Evolutionary conservation across 1,284 basidiomycete genomes (phyloP), one percentile per base, ranked within the genome.

Genomic region (Wolfiporia cocos): DNA sequence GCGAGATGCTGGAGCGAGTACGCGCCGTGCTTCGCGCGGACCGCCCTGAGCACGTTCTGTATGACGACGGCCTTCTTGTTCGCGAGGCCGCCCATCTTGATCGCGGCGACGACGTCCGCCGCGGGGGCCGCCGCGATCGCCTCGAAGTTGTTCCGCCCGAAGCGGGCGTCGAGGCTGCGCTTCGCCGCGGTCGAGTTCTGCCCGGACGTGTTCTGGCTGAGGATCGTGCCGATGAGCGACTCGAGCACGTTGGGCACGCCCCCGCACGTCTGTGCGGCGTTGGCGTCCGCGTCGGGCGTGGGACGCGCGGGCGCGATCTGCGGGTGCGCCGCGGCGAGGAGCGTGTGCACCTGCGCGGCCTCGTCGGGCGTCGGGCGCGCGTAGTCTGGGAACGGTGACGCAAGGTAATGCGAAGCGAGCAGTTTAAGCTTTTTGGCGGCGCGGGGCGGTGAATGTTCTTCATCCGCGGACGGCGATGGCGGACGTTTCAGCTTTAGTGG

Each of bases 21-120:
- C 12, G 54, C 56, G 0, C 76, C 76, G 39, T 84, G 76, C 39
- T 70, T 68, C 42, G 64, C 66, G 47, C 77, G 68, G 23, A 83
- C 66, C 5, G 71, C 65, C 4, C 52, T 44, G 17, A 86, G 61
- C 1, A 85, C 65, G 19, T 64, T 71, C 56, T 82, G 76, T 42
- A 90, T 88, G 28, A 74, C 79, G 37, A 68, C 75, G 0, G 78
- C 75, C 56, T 91, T 91, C 60, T 79, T 81, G 52, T 81, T 80
- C 33, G 84, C 84, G 5, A 90, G 68, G 0, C 87, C 87, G 11
- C 86, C 86, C 17, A 71, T 74, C 32, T 73, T 68, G 44, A 89
- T 81, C 0, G 81, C 70, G 5, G 80, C 74, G 4, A 75, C 76
- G 18, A 90, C 63, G 35, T 68, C 67, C 4, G 62, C 64, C 34